These are phyloP conservation scores for Suhomyces coccinellae DNA, from an alignment of 1,139 yeast species.

Conservation along the genomic window DNA sequence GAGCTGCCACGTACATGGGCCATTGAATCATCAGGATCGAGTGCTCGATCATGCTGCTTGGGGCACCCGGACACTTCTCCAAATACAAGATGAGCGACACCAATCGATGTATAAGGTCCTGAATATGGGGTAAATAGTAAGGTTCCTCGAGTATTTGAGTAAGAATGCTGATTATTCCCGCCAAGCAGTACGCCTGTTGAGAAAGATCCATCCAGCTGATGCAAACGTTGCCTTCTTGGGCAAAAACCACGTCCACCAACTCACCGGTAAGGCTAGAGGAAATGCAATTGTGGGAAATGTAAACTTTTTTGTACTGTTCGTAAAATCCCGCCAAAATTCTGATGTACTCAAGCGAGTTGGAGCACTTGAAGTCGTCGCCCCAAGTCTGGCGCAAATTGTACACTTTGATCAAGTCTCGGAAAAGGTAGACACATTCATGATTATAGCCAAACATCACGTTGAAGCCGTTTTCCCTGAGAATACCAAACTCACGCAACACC, in stretches of 20 bases:
- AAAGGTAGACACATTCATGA: slow-evolving; percentile 48
- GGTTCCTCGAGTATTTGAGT: slow-evolving; percentile 36
- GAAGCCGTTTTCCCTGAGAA: slow-evolving; percentile 51
- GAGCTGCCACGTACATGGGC: slow-evolving; percentile 64
- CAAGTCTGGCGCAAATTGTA: slow-evolving; percentile 40
- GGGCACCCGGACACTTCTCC: slow-evolving; percentile 23
- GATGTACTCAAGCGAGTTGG: slow-evolving; percentile 27
- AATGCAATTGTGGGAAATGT: slow-evolving; percentile 25
- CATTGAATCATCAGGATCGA: slow-evolving; percentile 56
- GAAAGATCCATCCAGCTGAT: slow-evolving; percentile 47
- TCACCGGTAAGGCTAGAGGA: slow-evolving; percentile 25
- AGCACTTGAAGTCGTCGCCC: slow-evolving; percentile 9
- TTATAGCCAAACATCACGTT: slow-evolving; percentile 64
- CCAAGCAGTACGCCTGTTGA: slow-evolving; percentile 40
- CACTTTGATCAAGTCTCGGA: slow-evolving; percentile 57
- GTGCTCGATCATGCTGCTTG: slow-evolving; percentile 26
- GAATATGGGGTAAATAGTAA: slow-evolving; percentile 36
- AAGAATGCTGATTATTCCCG: slow-evolving; percentile 35
- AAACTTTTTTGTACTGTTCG: slow-evolving; percentile 25
- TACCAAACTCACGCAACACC: slow-evolving; percentile 38
- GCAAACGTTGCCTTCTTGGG: slow-evolving; percentile 17
- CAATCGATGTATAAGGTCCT: slow-evolving; percentile 29
- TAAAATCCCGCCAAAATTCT: slow-evolving; percentile 36
- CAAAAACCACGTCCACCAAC: slow-evolving; percentile 16
- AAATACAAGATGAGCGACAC: slow-evolving; percentile 31